These are phyloP conservation scores for Trypanosoma mega DNA, from an alignment of 208 protist species.

Conservation along the genomic window DNA sequence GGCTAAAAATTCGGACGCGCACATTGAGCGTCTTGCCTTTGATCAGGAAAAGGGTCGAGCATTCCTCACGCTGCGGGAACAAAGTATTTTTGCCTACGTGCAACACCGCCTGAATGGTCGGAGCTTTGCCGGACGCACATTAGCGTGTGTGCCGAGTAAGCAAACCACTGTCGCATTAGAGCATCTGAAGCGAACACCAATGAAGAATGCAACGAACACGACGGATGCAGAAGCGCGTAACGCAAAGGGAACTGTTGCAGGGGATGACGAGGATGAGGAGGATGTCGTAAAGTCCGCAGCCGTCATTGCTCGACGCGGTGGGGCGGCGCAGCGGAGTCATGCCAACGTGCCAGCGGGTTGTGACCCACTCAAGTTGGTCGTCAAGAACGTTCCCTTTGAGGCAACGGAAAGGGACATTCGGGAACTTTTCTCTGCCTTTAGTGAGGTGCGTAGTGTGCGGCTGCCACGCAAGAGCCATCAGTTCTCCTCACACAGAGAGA, in stretches of 20 bases:
- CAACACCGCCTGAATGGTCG: conserved; percentile 56
- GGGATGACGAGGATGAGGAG: conserved; percentile 27
- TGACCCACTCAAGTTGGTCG: conserved; percentile 93
- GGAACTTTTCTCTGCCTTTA: conserved; percentile 96
- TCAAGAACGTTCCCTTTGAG: conserved; percentile 99
- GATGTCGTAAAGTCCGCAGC: conserved; percentile 25
- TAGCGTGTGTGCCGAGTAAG: conserved; percentile 81
- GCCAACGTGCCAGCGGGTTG: conserved; percentile 63
- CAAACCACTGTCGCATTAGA: conserved; percentile 32
- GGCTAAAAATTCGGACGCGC: conserved; percentile 93
- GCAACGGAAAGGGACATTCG: conserved; percentile 95
- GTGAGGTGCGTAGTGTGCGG: conserved; percentile 94
- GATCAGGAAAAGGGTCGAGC: conserved; percentile 95
- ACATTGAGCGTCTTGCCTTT: conserved; percentile 79
- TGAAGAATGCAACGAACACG: background rate
- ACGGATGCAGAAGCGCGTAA: background rate
- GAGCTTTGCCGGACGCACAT: conserved; percentile 48
- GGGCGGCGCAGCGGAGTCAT: background rate
- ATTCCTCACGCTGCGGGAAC: conserved; percentile 83
- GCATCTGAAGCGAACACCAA: background rate
- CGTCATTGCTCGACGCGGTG: conserved; percentile 13
- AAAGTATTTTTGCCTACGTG: conserved; percentile 57
- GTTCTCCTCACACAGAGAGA: conserved; percentile 78
- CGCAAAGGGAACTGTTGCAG: background rate
- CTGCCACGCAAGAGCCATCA: conserved; percentile 94